A percentile compares a stretch with the other conserved stretches of the same genome.
Conservation (phyloP, 208 protist species). For the Trypanosoma grayi region DNA sequence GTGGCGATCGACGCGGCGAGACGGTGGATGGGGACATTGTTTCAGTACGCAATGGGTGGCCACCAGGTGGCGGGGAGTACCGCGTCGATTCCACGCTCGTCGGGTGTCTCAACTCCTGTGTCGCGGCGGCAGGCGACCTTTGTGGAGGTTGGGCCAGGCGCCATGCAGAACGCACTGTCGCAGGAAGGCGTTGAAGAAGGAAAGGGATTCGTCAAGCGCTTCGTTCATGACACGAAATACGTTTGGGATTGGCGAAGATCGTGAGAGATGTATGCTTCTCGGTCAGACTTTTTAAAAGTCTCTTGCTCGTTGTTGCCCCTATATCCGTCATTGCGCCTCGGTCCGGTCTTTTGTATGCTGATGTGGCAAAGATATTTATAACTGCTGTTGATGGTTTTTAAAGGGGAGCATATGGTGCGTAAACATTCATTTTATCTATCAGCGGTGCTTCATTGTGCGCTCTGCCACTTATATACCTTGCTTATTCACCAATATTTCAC, state of each 20-base stretch:
- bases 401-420: no score
- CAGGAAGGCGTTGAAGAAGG: background rate
- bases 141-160: constrained; percentile 17
- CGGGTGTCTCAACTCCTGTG: background rate
- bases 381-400: no score
- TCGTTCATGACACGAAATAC: constrained; percentile 38
- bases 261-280: constrained; percentile 14
- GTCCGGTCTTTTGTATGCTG: no score
- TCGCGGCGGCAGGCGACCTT: constrained; percentile 11
- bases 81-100: background rate
- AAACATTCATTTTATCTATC: no score
- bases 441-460: no score
- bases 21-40: constrained; percentile 45
- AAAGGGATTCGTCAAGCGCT: constrained; percentile 30
- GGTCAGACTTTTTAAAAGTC: background rate
- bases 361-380: no score
- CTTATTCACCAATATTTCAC: no score
- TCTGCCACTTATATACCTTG: no score
- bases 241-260: constrained; percentile 57
- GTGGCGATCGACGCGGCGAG: constrained; percentile 37
- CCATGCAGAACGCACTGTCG: background rate
- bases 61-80: background rate
- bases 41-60: constrained; percentile 39
- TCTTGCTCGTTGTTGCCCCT: constrained; percentile 9
- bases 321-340: no score